These are phyloP conservation scores for Pachysolen tannophilus DNA, from an alignment of 805 yeast genomes.

Conservation along the genomic window DNA sequence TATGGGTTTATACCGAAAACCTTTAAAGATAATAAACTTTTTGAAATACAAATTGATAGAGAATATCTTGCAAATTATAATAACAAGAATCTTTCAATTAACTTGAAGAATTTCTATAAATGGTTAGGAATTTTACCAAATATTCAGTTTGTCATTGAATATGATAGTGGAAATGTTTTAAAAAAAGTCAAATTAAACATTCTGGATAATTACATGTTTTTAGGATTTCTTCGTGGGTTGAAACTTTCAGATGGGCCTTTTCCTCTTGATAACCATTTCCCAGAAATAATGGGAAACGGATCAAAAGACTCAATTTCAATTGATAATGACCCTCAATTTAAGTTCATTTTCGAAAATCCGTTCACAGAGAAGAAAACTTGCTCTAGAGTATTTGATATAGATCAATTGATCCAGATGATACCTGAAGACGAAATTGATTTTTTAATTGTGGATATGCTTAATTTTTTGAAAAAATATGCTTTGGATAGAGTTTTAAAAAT, in stretches of 20 bases:
- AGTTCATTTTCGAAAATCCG: no score
- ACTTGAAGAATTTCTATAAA: constrained; percentile 21
- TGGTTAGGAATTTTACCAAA: constrained; percentile 31
- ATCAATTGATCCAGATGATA: not conserved
- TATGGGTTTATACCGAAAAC: constrained; percentile 41
- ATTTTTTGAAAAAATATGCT: not conserved
- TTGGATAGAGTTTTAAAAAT: not conserved
- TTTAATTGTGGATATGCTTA: not conserved
- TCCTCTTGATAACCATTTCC: no score
- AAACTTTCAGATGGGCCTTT: no score
- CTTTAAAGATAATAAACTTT: constrained; percentile 13
- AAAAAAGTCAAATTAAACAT: constrained; percentile 19
- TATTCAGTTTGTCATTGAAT: constrained; percentile 27
- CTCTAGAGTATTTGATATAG: not conserved
- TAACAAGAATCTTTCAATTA: constrained; percentile 9
- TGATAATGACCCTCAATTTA: no score
- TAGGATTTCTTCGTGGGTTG: constrained; percentile 20
- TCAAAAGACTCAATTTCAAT: no score
- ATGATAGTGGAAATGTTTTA: constrained; percentile 12
- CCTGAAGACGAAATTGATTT: not conserved
- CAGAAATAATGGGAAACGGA: no score
- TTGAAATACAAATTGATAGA: constrained; percentile 27
- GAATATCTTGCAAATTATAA: constrained; percentile 12
- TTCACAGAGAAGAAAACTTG: no score
- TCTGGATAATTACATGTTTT: constrained; percentile 24